Conservation (phyloP, 169 alveolate genomes). For the Plasmodium vivax region DNA sequence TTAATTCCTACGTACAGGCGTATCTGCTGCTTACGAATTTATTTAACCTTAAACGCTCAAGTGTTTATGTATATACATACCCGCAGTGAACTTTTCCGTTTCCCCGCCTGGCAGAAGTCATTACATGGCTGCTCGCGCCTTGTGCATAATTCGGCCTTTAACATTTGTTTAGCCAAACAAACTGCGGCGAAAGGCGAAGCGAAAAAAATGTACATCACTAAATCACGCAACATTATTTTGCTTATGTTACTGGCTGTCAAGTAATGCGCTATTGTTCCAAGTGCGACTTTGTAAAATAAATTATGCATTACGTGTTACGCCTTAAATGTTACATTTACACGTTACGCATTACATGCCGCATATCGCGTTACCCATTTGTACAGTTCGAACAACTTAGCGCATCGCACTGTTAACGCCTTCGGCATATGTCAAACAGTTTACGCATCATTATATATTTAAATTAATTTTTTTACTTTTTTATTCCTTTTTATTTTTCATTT, state of each 20-base stretch:
- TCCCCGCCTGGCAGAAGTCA: background rate
- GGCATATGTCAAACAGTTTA: conserved; percentile 4
- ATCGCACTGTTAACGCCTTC: background rate
- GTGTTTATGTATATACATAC: background rate
- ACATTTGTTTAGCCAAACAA: background rate
- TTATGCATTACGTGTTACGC: background rate
- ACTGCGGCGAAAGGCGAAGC: background rate
- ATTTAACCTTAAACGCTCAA: background rate
- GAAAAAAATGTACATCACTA: background rate
- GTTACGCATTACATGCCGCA: background rate
- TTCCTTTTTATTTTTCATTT: background rate
- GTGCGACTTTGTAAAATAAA: background rate
- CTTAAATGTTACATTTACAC: too few species aligned
- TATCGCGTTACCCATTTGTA: background rate
- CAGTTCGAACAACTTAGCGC: background rate
- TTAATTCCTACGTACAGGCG: background rate
- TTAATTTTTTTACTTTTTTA: background rate
- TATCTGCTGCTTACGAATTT: background rate
- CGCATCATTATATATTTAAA: background rate
- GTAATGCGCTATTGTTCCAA: background rate
- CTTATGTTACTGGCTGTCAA: background rate
- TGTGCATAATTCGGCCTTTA: background rate
- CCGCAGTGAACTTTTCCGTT: background rate
- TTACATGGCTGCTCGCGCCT: background rate
- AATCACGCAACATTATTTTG: background rate